These are phyloP conservation scores for Aotearoamyces nothofagi DNA, from an alignment of 2,329 filamentous ascomycete species.

Conservation along the genomic window DNA sequence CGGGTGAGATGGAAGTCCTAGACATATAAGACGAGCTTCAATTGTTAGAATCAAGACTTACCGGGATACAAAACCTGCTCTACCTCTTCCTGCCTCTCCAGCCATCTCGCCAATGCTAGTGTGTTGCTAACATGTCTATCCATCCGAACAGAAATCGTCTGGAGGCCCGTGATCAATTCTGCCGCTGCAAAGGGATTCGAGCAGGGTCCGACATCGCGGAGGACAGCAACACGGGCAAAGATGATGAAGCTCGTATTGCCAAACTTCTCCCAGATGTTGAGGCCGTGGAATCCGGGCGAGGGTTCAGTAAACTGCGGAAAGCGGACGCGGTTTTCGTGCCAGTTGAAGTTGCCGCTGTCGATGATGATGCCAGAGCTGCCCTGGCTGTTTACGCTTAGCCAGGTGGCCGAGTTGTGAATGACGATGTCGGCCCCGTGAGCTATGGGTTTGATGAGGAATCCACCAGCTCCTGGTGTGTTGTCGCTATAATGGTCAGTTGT, in stretches of 20 bases:
- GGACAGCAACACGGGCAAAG: background rate
- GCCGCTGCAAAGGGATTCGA: slow-evolving; percentile 1
- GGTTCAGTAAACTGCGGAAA: slow-evolving; percentile 1
- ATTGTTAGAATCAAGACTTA: background rate
- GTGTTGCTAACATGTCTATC: background rate
- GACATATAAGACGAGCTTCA: no score
- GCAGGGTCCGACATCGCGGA: slow-evolving; percentile 3
- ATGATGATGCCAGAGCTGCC: background rate
- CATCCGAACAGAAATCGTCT: slow-evolving; percentile 1
- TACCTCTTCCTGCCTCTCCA: background rate
- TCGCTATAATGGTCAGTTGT: background rate
- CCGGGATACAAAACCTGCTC: slow-evolving; percentile 1
- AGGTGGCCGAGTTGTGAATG: background rate
- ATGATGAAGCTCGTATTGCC: background rate
- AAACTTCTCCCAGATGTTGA: slow-evolving; percentile 3
- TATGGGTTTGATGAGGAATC: slow-evolving; percentile 1
- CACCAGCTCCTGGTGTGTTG: slow-evolving; percentile 1
- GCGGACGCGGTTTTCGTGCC: background rate
- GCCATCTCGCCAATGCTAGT: background rate
- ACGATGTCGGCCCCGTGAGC: slow-evolving; percentile 1
- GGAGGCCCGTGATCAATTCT: slow-evolving; percentile 1
- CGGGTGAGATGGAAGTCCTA: slow-evolving; percentile 1
- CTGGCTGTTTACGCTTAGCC: background rate
- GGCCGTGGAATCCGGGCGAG: slow-evolving; percentile 1
- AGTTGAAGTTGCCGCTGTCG: slow-evolving; percentile 2